Conservation (phyloP, 2,329 filamentous ascomycete genomes). For the Zasmidium cellare region DNA sequence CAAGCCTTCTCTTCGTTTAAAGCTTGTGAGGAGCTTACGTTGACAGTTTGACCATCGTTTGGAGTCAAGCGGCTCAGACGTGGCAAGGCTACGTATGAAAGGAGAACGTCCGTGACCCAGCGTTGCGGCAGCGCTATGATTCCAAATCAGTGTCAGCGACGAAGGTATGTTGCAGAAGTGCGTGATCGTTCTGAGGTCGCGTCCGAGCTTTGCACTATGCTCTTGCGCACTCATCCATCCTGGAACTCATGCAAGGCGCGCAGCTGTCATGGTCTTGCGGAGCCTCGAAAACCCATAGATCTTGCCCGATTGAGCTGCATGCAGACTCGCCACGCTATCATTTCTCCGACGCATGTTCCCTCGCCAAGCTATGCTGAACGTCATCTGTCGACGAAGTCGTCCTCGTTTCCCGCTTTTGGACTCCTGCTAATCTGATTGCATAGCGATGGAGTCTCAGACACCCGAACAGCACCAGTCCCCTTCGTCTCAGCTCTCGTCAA, state of each 20-base stretch:
- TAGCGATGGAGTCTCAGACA: not conserved
- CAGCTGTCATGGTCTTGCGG: not conserved
- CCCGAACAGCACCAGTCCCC: not conserved
- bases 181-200: too few relatives aligned
- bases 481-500: slow-evolving; percentile 2
- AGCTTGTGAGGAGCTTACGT: not conserved
- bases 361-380: not conserved
- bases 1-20: not conserved
- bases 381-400: not conserved
- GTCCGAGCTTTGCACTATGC: too few relatives aligned
- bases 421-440: too few relatives aligned
- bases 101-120: too few relatives aligned
- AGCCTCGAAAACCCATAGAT: not conserved
- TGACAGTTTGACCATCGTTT: not conserved
- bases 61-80: not conserved
- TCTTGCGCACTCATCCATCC: too few relatives aligned
- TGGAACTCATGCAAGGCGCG: too few relatives aligned
- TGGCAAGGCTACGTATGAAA: too few relatives aligned
- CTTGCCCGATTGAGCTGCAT: not conserved
- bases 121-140: too few relatives aligned
- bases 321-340: not conserved
- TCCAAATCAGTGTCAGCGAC: too few relatives aligned
- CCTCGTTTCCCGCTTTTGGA: too few relatives aligned
- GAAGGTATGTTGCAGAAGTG: too few relatives aligned
- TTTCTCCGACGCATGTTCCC: not conserved